Evolutionary conservation across 441 rosid genomes (phyloP), one percentile per base, ranked within the genome.

Genomic region (Syzygium malaccense): DNA sequence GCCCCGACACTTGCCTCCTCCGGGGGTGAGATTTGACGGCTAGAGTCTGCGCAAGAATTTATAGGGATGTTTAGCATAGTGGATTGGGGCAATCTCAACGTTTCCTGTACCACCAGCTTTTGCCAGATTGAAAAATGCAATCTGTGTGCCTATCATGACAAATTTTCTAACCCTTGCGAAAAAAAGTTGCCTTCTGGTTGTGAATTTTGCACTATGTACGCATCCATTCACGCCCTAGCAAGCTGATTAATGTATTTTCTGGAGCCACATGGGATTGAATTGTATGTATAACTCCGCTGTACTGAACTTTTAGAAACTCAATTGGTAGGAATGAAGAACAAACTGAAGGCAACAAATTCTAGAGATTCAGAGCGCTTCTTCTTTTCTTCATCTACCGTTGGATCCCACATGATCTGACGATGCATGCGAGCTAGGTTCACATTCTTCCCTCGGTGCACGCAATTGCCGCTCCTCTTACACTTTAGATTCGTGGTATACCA

Each of bases 1-100:
- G 9, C 37, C 83, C 51, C 90, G 89, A 86, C 93, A 92, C 90
- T 90, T 94, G 60, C 93, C 93, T 41, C 51, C 83, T 41, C 83
- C 17, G 0, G 92, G 92, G 14, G 95, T 88, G 17, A 91, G 88
- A 54, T 88, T 87, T 87, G 92, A 87, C 62, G 90, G 93, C 41
- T 89, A 93, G 4, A 88, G 86, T 79, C 90, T 91, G 6, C 88
- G 87, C 62, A 92, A 89, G 91, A 85, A 55, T 53, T 51, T 55
- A 55, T 48, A 51, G 88, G 88, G 49, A 71, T 20, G 83, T 37
- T 37, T 75, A 75, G 51, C n/a, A 23, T 75, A 6, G 83, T 23
- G 49, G 51, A 37, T 75, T 12, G 83, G 51, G 12, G n/a, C 51
- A 75, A 75, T 23, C 83, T 75, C 83, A 37, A 23, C 5, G 17